A percentile compares a stretch with the other conserved stretches of the same genome.
These are phyloP conservation scores for Heliosperma pusillum DNA, from an alignment of 148 eudicot species.

Conservation along the genomic window DNA sequence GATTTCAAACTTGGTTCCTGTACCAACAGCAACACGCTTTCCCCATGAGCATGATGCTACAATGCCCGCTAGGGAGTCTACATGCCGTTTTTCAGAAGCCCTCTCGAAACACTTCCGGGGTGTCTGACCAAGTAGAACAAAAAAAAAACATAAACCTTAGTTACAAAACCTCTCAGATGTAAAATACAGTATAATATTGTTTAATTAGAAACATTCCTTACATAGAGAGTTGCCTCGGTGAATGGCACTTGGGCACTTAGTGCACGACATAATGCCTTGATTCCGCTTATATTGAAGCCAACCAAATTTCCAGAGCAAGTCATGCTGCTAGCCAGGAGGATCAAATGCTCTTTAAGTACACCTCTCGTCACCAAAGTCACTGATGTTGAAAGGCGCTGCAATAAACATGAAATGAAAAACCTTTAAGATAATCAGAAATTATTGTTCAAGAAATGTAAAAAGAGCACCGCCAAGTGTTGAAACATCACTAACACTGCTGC, in stretches of 20 bases:
- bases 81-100: slow-evolving; percentile 92
- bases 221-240: slow-evolving; percentile 89
- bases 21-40: slow-evolving; percentile 90
- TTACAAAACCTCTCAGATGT: not conserved
- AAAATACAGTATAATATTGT: not conserved
- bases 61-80: slow-evolving; percentile 74
- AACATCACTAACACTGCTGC: not conserved
- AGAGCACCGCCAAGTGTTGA: not conserved
- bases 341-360: slow-evolving; percentile 86
- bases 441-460: not conserved
- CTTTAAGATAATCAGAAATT: not conserved
- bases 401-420: slow-evolving; percentile 5
- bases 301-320: slow-evolving; percentile 77
- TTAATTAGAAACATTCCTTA: slow-evolving; percentile 31
- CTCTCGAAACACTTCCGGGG: slow-evolving; percentile 90
- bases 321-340: slow-evolving; percentile 90
- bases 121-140: slow-evolving; percentile 37
- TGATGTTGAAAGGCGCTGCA: slow-evolving; percentile 90
- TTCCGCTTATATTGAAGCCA: slow-evolving; percentile 82
- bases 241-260: slow-evolving; percentile 80
- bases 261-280: slow-evolving; percentile 68
- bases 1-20: slow-evolving; percentile 79
- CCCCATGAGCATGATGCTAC: slow-evolving; percentile 99
- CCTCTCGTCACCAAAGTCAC: slow-evolving; percentile 92
- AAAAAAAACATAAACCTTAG: not conserved